A percentile compares a stretch with the other conserved stretches of the same genome.
phyloP scores from a whole-genome alignment of 2,329 filamentous ascomycete species.

The Venturia asperata region DNA sequence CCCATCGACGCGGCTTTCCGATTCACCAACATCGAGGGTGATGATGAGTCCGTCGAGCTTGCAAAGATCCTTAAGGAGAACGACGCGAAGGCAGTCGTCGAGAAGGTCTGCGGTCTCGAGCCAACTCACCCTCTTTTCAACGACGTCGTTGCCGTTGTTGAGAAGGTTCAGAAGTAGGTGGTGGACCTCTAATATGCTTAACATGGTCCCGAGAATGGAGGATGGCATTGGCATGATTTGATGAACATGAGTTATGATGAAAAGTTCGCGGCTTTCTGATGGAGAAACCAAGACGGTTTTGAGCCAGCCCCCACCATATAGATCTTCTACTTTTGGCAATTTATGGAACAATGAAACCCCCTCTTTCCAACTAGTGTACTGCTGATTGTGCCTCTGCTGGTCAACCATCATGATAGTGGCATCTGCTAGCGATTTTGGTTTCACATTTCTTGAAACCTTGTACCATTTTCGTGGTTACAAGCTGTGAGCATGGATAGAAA shows the following conservation, averaged over 20 bases:
- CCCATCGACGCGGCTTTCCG: slow-evolving; percentile 87
- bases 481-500: too few relatives aligned
- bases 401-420: too few relatives aligned
- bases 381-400: neutral
- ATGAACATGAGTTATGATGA: slow-evolving; percentile 12
- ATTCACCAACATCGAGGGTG: slow-evolving; percentile 89
- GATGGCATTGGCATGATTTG: neutral
- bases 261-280: neutral
- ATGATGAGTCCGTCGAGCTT: slow-evolving; percentile 81
- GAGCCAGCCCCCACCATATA: neutral
- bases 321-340: neutral
- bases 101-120: slow-evolving; percentile 75
- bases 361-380: neutral
- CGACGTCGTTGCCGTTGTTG: slow-evolving; percentile 68
- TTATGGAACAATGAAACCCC: neutral
- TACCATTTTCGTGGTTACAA: too few relatives aligned
- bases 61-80: slow-evolving; percentile 76
- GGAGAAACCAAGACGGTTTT: neutral
- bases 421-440: too few relatives aligned
- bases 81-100: slow-evolving; percentile 65
- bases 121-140: slow-evolving; percentile 68
- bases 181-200: too few relatives aligned
- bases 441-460: too few relatives aligned
- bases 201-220: neutral
- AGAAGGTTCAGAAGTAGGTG: slow-evolving; percentile 61